These are phyloP conservation scores for Bipolaris cookei DNA, from an alignment of 2,329 filamentous ascomycete species.

Conservation along the genomic window DNA sequence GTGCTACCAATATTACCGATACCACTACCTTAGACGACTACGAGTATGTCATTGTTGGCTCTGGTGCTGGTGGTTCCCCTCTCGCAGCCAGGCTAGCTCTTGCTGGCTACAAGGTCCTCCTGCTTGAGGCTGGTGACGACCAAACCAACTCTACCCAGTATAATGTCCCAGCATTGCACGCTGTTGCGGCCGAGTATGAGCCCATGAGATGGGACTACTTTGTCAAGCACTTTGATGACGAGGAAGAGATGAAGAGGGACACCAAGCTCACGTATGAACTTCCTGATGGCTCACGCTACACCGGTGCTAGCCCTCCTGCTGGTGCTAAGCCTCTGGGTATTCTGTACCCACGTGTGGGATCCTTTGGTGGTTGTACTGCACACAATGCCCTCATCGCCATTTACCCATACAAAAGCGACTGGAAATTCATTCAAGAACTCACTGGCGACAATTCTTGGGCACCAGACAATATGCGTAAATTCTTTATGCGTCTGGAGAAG, in stretches of 20 bases:
- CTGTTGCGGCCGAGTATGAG: constrained; percentile 61
- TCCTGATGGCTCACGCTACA: constrained; percentile 51
- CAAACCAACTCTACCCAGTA: constrained; percentile 57
- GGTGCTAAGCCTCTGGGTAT: constrained; percentile 60
- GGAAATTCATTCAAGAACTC: constrained; percentile 61
- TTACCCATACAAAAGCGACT: constrained; percentile 65
- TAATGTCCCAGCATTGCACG: constrained; percentile 60
- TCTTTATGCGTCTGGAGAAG: constrained; percentile 61
- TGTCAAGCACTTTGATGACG: constrained; percentile 63
- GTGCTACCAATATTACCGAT: constrained; percentile 20
- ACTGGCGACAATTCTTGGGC: constrained; percentile 67
- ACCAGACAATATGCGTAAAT: constrained; percentile 64
- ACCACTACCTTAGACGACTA: constrained; percentile 48
- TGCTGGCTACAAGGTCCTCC: constrained; percentile 62
- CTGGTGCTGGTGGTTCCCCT: constrained; percentile 65
- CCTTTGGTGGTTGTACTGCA: constrained; percentile 62
- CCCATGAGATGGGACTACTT: constrained; percentile 67
- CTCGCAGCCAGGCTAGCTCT: constrained; percentile 63
- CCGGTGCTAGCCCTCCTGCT: constrained; percentile 59
- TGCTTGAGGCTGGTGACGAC: constrained; percentile 66
- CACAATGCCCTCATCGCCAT: constrained; percentile 67
- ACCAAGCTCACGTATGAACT: constrained; percentile 60
- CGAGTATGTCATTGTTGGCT: constrained; percentile 67
- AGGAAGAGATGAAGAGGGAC: constrained; percentile 58
- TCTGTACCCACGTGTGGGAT: constrained; percentile 63